Conservation (phyloP, 2,329 filamentous ascomycete species). For the Phyllosticta citriasiana region DNA sequence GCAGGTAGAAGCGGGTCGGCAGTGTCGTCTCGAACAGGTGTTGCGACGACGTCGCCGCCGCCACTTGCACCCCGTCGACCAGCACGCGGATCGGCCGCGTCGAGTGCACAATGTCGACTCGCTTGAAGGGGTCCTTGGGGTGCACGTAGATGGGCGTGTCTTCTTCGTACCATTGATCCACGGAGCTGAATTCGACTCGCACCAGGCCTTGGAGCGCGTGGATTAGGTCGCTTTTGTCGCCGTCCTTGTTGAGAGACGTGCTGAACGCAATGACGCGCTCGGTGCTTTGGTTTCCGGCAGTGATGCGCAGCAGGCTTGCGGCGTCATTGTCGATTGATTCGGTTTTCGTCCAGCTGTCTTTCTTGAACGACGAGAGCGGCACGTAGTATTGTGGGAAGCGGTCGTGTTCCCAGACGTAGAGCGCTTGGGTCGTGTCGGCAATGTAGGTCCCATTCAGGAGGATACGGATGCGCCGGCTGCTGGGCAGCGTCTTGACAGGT, state of each 20-base stretch:
- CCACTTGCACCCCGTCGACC: slow-evolving; percentile 29
- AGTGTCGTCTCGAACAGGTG: slow-evolving; percentile 52
- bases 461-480: slow-evolving; percentile 19
- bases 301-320: slow-evolving; percentile 12
- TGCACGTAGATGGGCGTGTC: slow-evolving; percentile 50
- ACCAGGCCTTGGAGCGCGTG: slow-evolving; percentile 18
- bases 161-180: slow-evolving; percentile 44
- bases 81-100: slow-evolving; percentile 43
- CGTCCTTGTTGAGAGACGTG: slow-evolving; percentile 10
- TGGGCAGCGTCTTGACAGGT: slow-evolving; percentile 15
- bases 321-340: not conserved
- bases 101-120: slow-evolving; percentile 51
- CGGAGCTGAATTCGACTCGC: slow-evolving; percentile 21
- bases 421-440: slow-evolving; percentile 24
- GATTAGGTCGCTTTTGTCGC: not conserved
- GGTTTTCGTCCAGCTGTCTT: not conserved
- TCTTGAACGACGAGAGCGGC: not conserved
- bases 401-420: slow-evolving; percentile 28
- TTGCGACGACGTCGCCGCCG: slow-evolving; percentile 27
- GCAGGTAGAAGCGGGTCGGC: slow-evolving; percentile 50
- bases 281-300: slow-evolving; percentile 15
- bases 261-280: slow-evolving; percentile 21
- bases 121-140: slow-evolving; percentile 58
- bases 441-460: slow-evolving; percentile 23
- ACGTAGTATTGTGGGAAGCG: slow-evolving; percentile 25